Conservation (phyloP, 257 asterid genomes). For the Catharanthus roseus region DNA sequence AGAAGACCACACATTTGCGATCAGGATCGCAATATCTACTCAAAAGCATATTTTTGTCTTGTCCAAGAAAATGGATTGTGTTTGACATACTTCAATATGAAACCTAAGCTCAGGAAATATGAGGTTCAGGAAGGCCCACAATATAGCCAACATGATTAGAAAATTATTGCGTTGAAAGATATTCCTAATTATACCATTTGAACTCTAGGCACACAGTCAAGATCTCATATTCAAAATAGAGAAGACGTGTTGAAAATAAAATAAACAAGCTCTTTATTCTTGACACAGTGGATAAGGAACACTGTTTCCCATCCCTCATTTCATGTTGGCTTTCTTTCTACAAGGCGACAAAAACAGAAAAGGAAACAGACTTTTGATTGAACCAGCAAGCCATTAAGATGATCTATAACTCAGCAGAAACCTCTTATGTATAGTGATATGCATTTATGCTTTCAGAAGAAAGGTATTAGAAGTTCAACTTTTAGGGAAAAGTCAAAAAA, state of each 20-base stretch:
- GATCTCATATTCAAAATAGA: neutral
- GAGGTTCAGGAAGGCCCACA: neutral
- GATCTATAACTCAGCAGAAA: neutral
- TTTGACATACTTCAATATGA: neutral
- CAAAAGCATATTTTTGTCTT: neutral
- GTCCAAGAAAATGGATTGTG: neutral
- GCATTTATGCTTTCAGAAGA: neutral
- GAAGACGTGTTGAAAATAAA: no score
- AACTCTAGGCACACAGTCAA: neutral
- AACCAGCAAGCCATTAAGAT: neutral
- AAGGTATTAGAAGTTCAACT: neutral
- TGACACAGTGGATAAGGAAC: neutral
- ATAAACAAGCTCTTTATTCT: neutral
- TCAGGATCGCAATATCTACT: neutral
- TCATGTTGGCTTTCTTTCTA: neutral
- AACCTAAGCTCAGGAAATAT: neutral
- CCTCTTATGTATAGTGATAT: neutral
- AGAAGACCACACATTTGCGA: neutral
- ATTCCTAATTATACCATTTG: neutral
- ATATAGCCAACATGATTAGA: neutral
- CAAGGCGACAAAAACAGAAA: neutral
- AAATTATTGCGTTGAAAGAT: neutral
- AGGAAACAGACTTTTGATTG: neutral
- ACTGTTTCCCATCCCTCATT: neutral
- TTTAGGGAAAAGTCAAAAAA: neutral